Base-by-base conservation (phyloP, 495 filamentous ascomycete species). In the Neurospora hispaniola region DNA sequence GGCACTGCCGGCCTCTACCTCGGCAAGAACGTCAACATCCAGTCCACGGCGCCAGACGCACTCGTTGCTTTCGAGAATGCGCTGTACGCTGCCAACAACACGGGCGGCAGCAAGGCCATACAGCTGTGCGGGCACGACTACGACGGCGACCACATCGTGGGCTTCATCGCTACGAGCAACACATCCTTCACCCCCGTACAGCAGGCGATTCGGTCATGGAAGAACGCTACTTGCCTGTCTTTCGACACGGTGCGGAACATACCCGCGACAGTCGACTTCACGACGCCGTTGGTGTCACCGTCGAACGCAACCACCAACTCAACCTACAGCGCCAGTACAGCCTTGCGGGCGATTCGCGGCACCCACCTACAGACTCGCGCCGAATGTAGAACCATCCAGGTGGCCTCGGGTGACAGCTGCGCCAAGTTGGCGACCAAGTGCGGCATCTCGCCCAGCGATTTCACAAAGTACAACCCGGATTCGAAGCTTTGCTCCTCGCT, bases 401-500 rank as follows among this genome's bases (percentile, higher is more conserved):
- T 80, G 8, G 71, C 39, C 27, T 54, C 72, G 1, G 80, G 80
- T 40, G 84, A 86, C 42, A 73, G 69, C 44, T 85, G 83, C 42
- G 75, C 18, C n/a, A 70, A 78, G 0, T 77, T 87, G 14, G 84
- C 82, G 0, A 66, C 72, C 4, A 76, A 78, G 69, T 87, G 86
- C 73, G 81, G 80, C 43, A 84, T 86, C 38, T 75, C 79, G 9
- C 46, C 40, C 4, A 77, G 74, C 2, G 76, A 84, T 42, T 83
- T 86, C 62, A 80, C 74, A 42, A 80, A 81, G 70, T 83, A 78
- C 76, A 87, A 86, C 75, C 48, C 81, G 1, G 73, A 70, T 7
- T 20, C 75, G 2, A 76, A 74, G 35, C 69, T 84, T 8, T 86
- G 84, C 78, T 78, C 80, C 5, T 79, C 69, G 7, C 78, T 87